Percentiles rank a stretch among this genome's conserved stretches.
phyloP scores from a whole-genome alignment of 2,329 filamentous ascomycete genomes.

The Pseudocercospora musae region DNA sequence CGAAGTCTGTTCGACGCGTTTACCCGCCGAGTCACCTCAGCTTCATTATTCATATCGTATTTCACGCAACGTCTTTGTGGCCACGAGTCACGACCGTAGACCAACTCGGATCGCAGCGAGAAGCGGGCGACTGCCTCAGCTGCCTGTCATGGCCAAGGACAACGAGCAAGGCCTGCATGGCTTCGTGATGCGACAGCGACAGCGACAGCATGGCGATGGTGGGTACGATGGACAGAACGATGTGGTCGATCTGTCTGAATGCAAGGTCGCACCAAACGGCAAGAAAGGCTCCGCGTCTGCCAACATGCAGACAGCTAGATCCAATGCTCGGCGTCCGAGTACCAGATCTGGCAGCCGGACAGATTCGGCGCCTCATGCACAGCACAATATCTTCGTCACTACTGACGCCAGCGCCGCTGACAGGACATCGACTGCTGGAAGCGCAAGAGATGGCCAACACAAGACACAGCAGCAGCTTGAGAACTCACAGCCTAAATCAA shows the following conservation, averaged over 20 bases:
- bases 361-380: not conserved
- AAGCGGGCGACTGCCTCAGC: not conserved
- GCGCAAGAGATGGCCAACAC: not conserved
- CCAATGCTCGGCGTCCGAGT: not conserved
- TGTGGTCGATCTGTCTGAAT: not conserved
- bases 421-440: not conserved
- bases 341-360: not conserved
- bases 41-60: not conserved
- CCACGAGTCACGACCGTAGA: too few relatives aligned
- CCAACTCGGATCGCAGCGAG: too few relatives aligned
- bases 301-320: not conserved
- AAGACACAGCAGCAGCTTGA: not conserved
- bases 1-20: not conserved
- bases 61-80: not conserved
- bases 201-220: conserved; percentile 1
- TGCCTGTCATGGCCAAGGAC: not conserved
- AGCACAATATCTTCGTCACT: not conserved
- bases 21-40: not conserved
- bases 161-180: conserved; percentile 3
- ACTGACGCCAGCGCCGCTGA: conserved; percentile 19
- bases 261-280: conserved; percentile 4
- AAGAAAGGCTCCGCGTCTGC: not conserved
- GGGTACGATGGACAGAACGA: not conserved
- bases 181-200: conserved; percentile 10
- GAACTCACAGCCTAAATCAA: not conserved